Evolutionary conservation across 805 yeast genomes (phyloP).

Genomic region (Ogataea wickerhamii): DNA sequence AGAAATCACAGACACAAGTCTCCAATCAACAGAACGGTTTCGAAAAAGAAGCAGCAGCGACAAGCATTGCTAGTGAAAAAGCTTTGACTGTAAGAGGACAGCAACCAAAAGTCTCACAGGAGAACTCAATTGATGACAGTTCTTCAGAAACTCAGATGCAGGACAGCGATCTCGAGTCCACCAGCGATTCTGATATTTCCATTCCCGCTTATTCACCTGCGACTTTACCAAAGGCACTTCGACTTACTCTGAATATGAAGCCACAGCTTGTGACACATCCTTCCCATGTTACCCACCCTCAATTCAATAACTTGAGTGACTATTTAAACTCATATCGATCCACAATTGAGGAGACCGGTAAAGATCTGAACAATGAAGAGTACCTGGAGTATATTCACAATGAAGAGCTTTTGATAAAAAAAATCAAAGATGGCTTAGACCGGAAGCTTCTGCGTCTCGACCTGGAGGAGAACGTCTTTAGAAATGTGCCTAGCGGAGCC

Average conservation of each 20-base stretch:
- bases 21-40: not conserved
- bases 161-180: conserved; percentile 3
- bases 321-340: conserved; percentile 55
- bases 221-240: conserved; percentile 27
- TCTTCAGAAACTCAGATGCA: conserved; percentile 5
- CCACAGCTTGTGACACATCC: conserved; percentile 58
- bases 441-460: conserved; percentile 44
- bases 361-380: conserved; percentile 56
- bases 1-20: not conserved
- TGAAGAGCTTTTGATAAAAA: conserved; percentile 44
- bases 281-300: conserved; percentile 46
- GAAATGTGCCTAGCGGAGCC: conserved; percentile 42
- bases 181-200: conserved; percentile 18
- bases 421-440: conserved; percentile 46
- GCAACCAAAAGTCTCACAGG: not conserved
- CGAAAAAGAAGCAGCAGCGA: not conserved
- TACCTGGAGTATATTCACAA: conserved; percentile 52
- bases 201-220: conserved; percentile 12
- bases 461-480: conserved; percentile 40
- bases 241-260: conserved; percentile 36
- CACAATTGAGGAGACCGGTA: conserved; percentile 46
- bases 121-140: conserved; percentile 2
- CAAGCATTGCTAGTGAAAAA: conserved; percentile 2
- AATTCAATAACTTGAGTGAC: conserved; percentile 37
- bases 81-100: conserved; percentile 4